Conservation (phyloP, 2,329 filamentous ascomycete genomes). For the Fulvia fulva region DNA sequence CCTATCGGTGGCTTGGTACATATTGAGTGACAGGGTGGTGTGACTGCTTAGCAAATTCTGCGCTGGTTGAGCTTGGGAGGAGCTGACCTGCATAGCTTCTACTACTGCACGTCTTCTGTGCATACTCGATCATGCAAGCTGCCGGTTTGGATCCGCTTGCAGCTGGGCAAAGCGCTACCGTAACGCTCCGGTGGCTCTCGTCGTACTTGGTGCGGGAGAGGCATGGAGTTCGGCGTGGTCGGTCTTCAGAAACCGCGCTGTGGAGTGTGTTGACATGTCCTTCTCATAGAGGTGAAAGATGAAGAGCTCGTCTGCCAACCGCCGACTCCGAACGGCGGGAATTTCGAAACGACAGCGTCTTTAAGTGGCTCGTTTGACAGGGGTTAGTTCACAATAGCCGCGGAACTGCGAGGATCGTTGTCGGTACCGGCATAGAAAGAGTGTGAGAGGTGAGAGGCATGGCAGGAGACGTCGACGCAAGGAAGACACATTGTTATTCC, state of each 20-base stretch:
- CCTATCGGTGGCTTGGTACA: not conserved
- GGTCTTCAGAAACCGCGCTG: too few relatives aligned
- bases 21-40: not conserved
- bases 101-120: not conserved
- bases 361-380: not conserved
- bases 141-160: not conserved
- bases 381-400: not conserved
- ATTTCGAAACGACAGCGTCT: not conserved
- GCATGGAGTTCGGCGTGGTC: not conserved
- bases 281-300: not conserved
- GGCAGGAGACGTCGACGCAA: not conserved
- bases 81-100: not conserved
- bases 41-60: not conserved
- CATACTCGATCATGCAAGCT: not conserved
- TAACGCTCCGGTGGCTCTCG: not conserved
- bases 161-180: not conserved
- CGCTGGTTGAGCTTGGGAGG: not conserved
- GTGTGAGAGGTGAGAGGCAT: too few relatives aligned
- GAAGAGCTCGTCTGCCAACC: not conserved
- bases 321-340: not conserved
- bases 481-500: not conserved
- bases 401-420: too few relatives aligned
- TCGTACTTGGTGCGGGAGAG: not conserved
- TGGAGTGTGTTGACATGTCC: too few relatives aligned
- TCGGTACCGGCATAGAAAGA: too few relatives aligned